Base-by-base conservation (phyloP, 805 yeast genomes). In the Metschnikowia rubicola region DNA sequence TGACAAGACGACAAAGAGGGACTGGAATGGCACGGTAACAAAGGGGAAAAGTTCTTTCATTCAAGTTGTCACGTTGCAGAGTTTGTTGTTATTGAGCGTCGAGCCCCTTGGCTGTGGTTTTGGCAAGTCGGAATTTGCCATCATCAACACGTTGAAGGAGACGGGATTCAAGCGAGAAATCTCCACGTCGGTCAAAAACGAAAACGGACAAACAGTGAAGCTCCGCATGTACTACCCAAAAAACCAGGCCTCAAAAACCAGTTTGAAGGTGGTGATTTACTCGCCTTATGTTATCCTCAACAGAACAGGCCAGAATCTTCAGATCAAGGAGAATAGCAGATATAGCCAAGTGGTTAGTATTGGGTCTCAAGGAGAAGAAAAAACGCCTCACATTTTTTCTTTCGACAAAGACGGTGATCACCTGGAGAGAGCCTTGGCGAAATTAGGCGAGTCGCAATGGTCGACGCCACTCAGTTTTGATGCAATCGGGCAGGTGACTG, bases 211-310 rank as follows among this genome's bases (percentile, higher is more conserved):
- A 56, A 61, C 71, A 15, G 68, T 94, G 41, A 75, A 77, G 44
- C 68, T 94, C 35, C 73, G 75, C 15, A 69, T 94, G 7, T 83
- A 81, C 50, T 92, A 90, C 61, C 73, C 74, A 0, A 74, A 77
- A 39, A 71, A 70, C 17, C 67, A 73, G 17, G 73, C 74, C 0
- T 70, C 76, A 9, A 77, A 80, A 31, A 75, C 85, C 2, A 87
- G 89, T 30, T 70, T 83, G 52, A 78, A 80, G 52, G 77, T 89
- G 2, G 77, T 79, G 10, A 73, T 94, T n/a, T 89, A 81, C 60
- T 72, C 96, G 0, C 97, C 97, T 0, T 94, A 92, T 60, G 73
- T 94, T 38, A 69, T 94, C 13, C 70, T 91, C 52, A 95, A 94
- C 64, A 74, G 86, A 57, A 88, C 96, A 0, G 91, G 87, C 1